Evolutionary conservation across 768 basidiomycete genomes (phyloP).

Genomic region (Mycena maculata): DNA sequence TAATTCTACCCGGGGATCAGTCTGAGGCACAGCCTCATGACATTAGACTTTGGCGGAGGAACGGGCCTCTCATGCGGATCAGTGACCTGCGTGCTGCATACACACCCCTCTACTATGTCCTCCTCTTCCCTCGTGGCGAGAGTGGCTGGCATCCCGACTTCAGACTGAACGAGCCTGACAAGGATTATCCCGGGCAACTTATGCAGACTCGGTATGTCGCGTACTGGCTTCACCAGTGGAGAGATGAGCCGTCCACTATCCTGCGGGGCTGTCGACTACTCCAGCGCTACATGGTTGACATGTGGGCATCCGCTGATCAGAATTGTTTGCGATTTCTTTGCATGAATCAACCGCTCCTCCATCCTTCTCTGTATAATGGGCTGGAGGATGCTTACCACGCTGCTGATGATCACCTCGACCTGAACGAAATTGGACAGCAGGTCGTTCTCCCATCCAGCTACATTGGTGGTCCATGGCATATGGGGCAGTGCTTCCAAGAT

Average conservation of each 20-base stretch:
- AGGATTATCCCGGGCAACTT: conserved; percentile 33
- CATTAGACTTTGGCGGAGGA: conserved; percentile 22
- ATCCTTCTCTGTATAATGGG: conserved; percentile 47
- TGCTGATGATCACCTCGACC: conserved; percentile 32
- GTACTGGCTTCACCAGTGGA: conserved; percentile 44
- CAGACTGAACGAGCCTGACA: background rate
- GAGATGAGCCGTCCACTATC: conserved; percentile 40
- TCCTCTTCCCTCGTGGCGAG: conserved; percentile 48
- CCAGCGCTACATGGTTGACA: conserved; percentile 53
- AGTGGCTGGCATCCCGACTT: conserved; percentile 45
- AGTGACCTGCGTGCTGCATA: conserved; percentile 42
- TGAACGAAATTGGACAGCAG: conserved; percentile 37
- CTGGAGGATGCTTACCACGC: conserved; percentile 39
- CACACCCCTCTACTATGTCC: conserved; percentile 48
- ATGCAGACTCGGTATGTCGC: conserved; percentile 45
- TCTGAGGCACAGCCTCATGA: background rate
- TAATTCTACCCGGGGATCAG: conserved; percentile 9
- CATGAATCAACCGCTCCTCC: conserved; percentile 45
- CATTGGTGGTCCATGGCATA: conserved; percentile 41
- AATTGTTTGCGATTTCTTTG: conserved; percentile 42
- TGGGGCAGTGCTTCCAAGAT: conserved; percentile 51
- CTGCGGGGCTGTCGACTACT: conserved; percentile 50
- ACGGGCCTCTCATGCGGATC: conserved; percentile 41
- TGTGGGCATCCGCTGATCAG: conserved; percentile 51
- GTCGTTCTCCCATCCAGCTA: conserved; percentile 39